Percentiles rank a stretch among this genome's conserved stretches.
Conservation (phyloP, 257 asterid species). For the Solanum peruvianum region DNA sequence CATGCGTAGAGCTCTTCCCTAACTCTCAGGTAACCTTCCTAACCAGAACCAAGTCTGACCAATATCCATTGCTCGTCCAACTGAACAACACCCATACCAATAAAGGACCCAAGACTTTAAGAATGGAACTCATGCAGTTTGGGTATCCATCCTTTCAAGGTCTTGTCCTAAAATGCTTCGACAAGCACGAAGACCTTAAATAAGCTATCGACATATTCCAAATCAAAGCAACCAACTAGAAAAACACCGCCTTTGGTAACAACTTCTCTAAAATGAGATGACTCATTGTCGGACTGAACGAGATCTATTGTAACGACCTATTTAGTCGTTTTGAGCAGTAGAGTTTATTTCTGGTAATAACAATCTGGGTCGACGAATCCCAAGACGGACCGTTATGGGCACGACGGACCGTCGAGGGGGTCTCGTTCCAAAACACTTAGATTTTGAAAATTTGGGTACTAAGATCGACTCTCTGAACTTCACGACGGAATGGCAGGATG, state of each 20-base stretch:
- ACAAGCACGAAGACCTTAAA: fast-evolving
- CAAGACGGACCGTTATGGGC: no score
- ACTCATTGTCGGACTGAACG: no score
- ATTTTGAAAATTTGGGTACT: no score
- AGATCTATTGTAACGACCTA: no score
- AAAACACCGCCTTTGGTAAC: background rate
- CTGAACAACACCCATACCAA: background rate
- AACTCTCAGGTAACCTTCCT: background rate
- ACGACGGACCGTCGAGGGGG: no score
- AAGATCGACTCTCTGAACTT: no score
- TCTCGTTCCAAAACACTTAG: no score
- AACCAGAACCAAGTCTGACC: background rate
- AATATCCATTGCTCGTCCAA: background rate
- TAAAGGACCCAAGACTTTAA: fast-evolving
- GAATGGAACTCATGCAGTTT: background rate
- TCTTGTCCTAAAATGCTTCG: background rate
- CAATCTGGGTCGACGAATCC: no score
- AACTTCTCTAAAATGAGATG: no score
- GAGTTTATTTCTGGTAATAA: no score
- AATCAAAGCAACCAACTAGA: background rate
- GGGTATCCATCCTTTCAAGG: background rate
- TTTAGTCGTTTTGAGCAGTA: no score
- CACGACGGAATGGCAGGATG: no score
- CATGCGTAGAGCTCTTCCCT: background rate
- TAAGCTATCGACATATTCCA: background rate